A percentile compares a stretch with the other conserved stretches of the same genome.
Conservation (phyloP, 139 green algal species). For the Coccomyxa sp. region DNA sequence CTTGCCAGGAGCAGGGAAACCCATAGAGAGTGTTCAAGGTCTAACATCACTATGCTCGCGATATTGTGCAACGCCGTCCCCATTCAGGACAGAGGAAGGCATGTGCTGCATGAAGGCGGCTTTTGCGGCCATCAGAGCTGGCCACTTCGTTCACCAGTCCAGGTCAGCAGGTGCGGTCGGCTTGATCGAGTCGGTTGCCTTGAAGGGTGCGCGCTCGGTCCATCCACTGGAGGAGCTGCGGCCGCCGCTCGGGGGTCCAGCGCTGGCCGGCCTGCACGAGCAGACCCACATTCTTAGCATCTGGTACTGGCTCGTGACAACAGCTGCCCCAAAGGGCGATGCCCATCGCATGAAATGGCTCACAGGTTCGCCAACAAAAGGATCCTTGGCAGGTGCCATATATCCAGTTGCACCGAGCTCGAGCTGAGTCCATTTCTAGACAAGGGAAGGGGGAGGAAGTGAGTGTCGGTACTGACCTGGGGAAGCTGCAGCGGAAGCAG, state of each 20-base stretch:
- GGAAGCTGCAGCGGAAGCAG: conserved; percentile 26
- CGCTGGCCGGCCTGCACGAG: neutral
- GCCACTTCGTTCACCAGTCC: neutral
- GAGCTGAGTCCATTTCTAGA: neutral
- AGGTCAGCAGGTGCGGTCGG: neutral
- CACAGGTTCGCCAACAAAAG: neutral
- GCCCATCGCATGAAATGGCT: neutral
- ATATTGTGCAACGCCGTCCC: no score
- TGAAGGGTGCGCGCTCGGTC: neutral
- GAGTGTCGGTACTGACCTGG: neutral
- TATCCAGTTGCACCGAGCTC: no score
- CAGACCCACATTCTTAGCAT: neutral
- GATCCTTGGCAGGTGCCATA: neutral
- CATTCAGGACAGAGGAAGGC: neutral
- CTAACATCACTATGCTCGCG: neutral
- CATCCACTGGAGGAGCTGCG: neutral
- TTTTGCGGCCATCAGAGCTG: no score
- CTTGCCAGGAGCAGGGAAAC: neutral
- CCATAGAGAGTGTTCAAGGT: neutral
- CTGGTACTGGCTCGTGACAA: neutral
- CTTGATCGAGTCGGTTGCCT: no score
- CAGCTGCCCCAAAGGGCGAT: neutral
- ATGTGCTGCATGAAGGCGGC: neutral
- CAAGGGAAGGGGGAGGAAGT: neutral
- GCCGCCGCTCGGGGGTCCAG: neutral